Conservation (phyloP, 148 eudicot genomes). For the Chenopodium berlandieri region DNA sequence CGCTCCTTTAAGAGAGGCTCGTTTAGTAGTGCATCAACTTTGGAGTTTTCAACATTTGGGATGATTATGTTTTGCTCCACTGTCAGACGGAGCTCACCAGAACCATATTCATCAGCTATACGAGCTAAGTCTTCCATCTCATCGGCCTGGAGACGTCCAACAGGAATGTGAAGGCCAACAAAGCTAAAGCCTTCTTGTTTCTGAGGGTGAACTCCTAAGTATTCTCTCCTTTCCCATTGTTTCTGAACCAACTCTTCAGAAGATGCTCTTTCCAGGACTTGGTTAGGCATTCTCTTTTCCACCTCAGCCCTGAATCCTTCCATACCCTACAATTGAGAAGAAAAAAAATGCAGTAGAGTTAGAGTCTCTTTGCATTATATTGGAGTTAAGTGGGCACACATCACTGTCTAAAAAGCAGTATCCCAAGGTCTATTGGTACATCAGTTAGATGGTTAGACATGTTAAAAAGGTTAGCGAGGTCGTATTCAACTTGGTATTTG, state of each 20-base stretch:
- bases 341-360: neutral
- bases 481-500: neutral
- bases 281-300: conserved; percentile 78
- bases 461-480: neutral
- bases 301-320: conserved; percentile 88
- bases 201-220: conserved; percentile 83
- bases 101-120: conserved; percentile 79
- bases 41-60: conserved; percentile 77
- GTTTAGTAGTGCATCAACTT: conserved; percentile 55
- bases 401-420: neutral
- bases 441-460: neutral
- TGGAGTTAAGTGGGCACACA: neutral
- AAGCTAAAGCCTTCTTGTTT: conserved; percentile 86
- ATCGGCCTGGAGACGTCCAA: conserved; percentile 88
- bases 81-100: conserved; percentile 89
- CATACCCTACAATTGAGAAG: conserved; percentile 54
- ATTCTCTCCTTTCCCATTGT: conserved; percentile 87
- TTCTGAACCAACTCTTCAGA: conserved; percentile 60
- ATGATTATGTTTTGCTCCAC: conserved; percentile 94
- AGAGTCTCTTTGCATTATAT: neutral
- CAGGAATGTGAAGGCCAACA: conserved; percentile 88
- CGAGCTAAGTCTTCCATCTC: conserved; percentile 95
- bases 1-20: conserved; percentile 66
- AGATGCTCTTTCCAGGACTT: conserved; percentile 69
- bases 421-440: neutral